These are phyloP conservation scores for Saccharomycopsis sp. DNA, from an alignment of 805 yeast genomes.

Conservation along the genomic window DNA sequence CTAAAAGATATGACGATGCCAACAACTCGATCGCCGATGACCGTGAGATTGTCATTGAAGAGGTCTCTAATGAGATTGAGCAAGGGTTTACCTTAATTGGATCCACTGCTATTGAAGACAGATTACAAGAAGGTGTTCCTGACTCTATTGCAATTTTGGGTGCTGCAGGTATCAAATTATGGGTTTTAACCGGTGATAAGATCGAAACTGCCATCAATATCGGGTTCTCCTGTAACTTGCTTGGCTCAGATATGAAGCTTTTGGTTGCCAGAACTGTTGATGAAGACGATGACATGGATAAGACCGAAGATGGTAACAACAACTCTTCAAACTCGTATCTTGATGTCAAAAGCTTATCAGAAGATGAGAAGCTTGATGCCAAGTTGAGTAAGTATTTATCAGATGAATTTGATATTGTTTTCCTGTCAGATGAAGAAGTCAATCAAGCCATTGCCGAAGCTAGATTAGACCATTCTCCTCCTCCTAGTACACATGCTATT, in stretches of 20 bases:
- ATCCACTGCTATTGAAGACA: slow-evolving; percentile 78
- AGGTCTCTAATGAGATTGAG: slow-evolving; percentile 55
- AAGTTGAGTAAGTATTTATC: slow-evolving; percentile 40
- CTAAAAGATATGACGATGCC: slow-evolving; percentile 49
- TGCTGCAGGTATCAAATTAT: slow-evolving; percentile 69
- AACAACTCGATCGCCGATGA: slow-evolving; percentile 45
- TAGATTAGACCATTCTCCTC: slow-evolving; percentile 56
- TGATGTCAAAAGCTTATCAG: neutral
- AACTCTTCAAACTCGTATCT: neutral
- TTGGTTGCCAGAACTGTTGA: slow-evolving; percentile 45
- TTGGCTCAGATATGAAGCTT: slow-evolving; percentile 62
- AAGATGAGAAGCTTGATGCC: slow-evolving; percentile 20
- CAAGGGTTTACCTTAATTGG: slow-evolving; percentile 52
- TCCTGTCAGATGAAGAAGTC: slow-evolving; percentile 39
- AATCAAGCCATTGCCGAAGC: slow-evolving; percentile 44
- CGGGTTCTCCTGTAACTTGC: slow-evolving; percentile 70
- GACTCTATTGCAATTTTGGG: slow-evolving; percentile 60
- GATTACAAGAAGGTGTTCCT: slow-evolving; percentile 74
- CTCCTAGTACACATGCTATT: slow-evolving; percentile 50
- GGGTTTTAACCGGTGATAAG: slow-evolving; percentile 82
- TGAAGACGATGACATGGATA: slow-evolving; percentile 26
- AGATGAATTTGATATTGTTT: slow-evolving; percentile 40
- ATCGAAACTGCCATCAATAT: slow-evolving; percentile 81
- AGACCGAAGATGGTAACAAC: slow-evolving; percentile 19
- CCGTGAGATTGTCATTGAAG: slow-evolving; percentile 52